Base-by-base conservation (phyloP, 2,329 filamentous ascomycete species). In the Calycina marina region DNA sequence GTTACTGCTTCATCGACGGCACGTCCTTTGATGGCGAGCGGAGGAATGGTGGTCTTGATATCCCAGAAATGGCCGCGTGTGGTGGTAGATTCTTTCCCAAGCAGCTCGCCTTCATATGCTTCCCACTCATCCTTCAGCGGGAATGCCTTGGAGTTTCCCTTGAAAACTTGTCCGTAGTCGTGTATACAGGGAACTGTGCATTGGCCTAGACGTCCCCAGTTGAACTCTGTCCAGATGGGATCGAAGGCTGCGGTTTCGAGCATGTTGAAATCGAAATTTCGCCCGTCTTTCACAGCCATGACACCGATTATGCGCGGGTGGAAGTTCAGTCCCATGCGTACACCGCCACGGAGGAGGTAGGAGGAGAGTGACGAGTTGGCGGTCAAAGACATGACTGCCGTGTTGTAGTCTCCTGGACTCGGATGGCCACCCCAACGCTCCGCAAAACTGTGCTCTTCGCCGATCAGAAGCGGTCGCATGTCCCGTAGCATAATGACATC, bases 251-350 rank as follows among this genome's bases (percentile, higher is more conserved):
- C 65, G 1, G 64, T 68, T 46, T 69, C 65, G n/a, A 70, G 56
- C 65, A 69, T 70, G 6, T 61, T 54, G 32, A 69, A 61, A 35
- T 69, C 65, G 4, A 60, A 57, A 34, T 67, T 65, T 28, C 63
- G 57, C 3, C 58, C 58, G 37, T 70, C 66, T 42, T 68, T 68
- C 53, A 65, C 67, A 3, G 65, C 62, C 62, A 70, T 68, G 28
- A 65, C 59, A 3, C 66, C 65, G 14, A 70, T 57, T 4, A 69
- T 60, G 12, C 63, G 56, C 1, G 66, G 66, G 35, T 70, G 66
- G 47, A 69, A 70, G 39, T 69, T 69, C 38, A 69, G 56, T 3
- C 65, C 65, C 66, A 70, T 70, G 30, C 66, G 55, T 6, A 69
- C 64, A 18, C 65, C 66, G 18, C 66, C 66, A 25, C 64, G 61